These are phyloP conservation scores for Stachybotrys chartarum DNA, from an alignment of 2,329 filamentous ascomycete species.

Conservation along the genomic window DNA sequence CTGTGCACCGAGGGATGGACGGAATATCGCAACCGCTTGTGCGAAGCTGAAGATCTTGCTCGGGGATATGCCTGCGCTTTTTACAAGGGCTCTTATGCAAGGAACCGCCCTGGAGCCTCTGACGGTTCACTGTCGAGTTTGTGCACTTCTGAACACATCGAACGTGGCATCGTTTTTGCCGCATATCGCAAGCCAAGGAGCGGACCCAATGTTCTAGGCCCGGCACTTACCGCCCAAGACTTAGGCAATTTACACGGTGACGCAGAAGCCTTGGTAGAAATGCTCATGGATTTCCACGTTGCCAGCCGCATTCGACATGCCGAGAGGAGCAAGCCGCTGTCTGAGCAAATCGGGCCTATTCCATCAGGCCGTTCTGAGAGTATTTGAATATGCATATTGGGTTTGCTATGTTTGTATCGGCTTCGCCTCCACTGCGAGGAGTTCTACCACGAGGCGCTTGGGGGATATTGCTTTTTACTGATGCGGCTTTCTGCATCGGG, in stretches of 20 bases:
- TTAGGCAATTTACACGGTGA: slow-evolving; percentile 40
- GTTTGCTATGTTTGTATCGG: too few species aligned
- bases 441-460: too few species aligned
- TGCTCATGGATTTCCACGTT: slow-evolving; percentile 43
- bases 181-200: slow-evolving; percentile 42
- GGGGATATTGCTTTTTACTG: too few species aligned
- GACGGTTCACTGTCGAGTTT: slow-evolving; percentile 16
- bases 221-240: slow-evolving; percentile 28
- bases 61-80: slow-evolving; percentile 48
- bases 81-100: slow-evolving; percentile 33
- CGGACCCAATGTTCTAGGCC: slow-evolving; percentile 26
- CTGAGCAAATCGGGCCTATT: neutral
- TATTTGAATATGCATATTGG: neutral
- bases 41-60: slow-evolving; percentile 36
- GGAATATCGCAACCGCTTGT: slow-evolving; percentile 39
- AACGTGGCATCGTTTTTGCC: slow-evolving; percentile 49
- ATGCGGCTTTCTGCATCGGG: too few species aligned
- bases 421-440: too few species aligned
- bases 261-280: slow-evolving; percentile 44
- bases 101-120: slow-evolving; percentile 14
- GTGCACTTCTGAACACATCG: slow-evolving; percentile 20
- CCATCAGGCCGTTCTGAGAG: neutral
- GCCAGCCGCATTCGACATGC: slow-evolving; percentile 26
- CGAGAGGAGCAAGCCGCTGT: neutral
- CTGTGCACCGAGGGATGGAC: slow-evolving; percentile 44